Evolutionary conservation across 768 basidiomycete species (phyloP), one percentile per base, ranked within the genome.

Genomic region (Phanerochaete carnosa): DNA sequence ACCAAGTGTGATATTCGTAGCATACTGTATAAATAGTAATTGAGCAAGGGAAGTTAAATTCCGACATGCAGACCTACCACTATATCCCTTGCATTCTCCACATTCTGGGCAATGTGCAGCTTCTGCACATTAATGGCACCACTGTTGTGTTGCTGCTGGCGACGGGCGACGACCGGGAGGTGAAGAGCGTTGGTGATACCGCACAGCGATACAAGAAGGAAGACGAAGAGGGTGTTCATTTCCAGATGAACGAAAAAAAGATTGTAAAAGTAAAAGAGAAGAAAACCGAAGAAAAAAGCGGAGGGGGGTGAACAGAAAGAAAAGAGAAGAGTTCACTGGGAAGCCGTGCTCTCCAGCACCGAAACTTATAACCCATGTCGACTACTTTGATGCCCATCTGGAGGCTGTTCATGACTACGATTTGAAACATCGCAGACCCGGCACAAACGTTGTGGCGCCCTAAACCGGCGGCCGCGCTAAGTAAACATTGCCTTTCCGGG

Each of bases 171-270:
- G 23, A 64, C 59, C 12, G 64, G 64, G 45, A 68, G 23, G 32
- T 55, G 33, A 39, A 64, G 60, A 33, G 66, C 66, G 61, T 61
- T 57, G 51, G 62, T 16, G 58, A 68, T 60, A 65, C 66, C 64
- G 66, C 64, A 64, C 66, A 68, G 66, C 66, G 66, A 68, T 65
- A 63, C 49, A 30, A 68, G 37, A 45, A 65, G 19, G 47, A 64
- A 35, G 37, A 57, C 35, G 55, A 65, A 28, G 23, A 64, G 32
- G 47, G 64, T 23, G 64, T 65, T 65, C 66, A 68, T 65, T 55
- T 60, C 55, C 57, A 55, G 46, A 26, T 33, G 43, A 57, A 54
- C 23, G 37, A 46, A 57, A 58, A 57, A 50, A 55, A 60, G 55
- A 26, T 25, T 8, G 50, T 55, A 64, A 30, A 57, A n/a, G n/a